Evolutionary conservation across 2,329 filamentous ascomycete genomes (phyloP).

Genomic region (Trichoderma gracile): DNA sequence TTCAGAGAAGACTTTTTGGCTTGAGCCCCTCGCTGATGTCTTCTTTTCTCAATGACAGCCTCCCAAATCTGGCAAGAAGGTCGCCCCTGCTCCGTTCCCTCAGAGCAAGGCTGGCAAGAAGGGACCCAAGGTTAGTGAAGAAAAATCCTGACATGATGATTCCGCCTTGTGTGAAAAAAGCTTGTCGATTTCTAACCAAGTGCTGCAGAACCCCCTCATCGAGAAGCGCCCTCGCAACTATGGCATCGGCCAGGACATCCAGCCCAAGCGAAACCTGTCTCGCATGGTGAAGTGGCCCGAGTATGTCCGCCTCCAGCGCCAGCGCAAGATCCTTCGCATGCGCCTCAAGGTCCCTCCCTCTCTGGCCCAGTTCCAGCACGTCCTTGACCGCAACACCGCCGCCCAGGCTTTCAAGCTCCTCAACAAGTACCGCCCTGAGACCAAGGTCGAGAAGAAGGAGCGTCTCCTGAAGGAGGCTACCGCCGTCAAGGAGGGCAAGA

Average conservation of each 20-base stretch:
- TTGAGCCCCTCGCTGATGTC: slow-evolving; percentile 88
- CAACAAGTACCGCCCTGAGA: slow-evolving; percentile 99
- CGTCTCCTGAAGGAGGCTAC: slow-evolving; percentile 97
- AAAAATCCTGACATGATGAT: neutral
- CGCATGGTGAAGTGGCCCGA: slow-evolving; percentile 99
- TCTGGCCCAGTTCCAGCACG: slow-evolving; percentile 96
- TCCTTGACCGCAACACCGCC: slow-evolving; percentile 94
- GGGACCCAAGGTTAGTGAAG: slow-evolving; percentile 79
- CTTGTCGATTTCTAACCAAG: slow-evolving; percentile 5
- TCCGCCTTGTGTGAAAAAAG: neutral
- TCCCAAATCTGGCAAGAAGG: slow-evolving; percentile 97
- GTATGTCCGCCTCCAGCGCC: slow-evolving; percentile 96
- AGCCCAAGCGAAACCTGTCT: slow-evolving; percentile 91
- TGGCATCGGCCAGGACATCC: slow-evolving; percentile 98
- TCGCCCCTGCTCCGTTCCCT: slow-evolving; percentile 94
- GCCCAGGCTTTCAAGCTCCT: slow-evolving; percentile 98
- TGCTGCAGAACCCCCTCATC: slow-evolving; percentile 87
- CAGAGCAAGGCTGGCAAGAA: slow-evolving; percentile 96
- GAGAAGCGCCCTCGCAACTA: slow-evolving; percentile 98
- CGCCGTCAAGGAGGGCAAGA: slow-evolving; percentile 97
- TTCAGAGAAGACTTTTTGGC: slow-evolving; percentile 80
- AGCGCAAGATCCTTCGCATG: slow-evolving; percentile 93
- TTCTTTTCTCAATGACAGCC: slow-evolving; percentile 99
- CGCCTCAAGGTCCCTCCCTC: slow-evolving; percentile 98
- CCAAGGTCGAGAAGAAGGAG: slow-evolving; percentile 99